Base-by-base conservation (phyloP, 306 rosid genomes). In the Prunus mira region DNA sequence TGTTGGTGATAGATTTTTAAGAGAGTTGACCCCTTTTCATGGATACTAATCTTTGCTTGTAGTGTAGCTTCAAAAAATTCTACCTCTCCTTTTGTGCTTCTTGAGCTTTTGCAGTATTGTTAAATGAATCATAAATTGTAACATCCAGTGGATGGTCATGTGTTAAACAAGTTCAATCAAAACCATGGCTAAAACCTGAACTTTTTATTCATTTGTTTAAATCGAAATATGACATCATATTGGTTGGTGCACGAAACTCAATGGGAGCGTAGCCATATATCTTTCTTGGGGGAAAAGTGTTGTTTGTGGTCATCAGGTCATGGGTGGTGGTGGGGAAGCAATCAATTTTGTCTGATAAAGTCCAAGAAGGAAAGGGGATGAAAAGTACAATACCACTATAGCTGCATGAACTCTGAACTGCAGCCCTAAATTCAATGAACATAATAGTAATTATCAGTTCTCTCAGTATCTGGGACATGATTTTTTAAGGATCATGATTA, bases 1-100 rank as follows among this genome's bases (percentile, higher is more conserved):
- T 15, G 72, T 71, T 25, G 41, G 64, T 41, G 32, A 76, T 24
- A 25, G 69, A 74, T 49, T 52, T 69, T 55, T 54, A 11, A 69
- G 68, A 19, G 52, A 73, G 52, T 63, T 79, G 80, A 84, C 79
- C 80, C 51, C 41, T 58, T 20, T 14, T 73, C 46, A 49, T 52
- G 55, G 65, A 62, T 60, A 4, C 74, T 51, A 52, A 27, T 73
- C 47, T 46, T 65, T 61, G 60, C 70, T 24, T 56, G 22, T 14
- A 19, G 22, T 24, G 45, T 24, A 60, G 64, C 19, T 38, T 9
- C 9, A 60, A 17, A 57, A 57, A 55, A 66, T 43, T 72, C 15
- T 50, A 64, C 49, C 34, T 56, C 20, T 20, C 12, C 25, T 3
- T 46, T 57, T 51, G 6, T 43, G 38, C 47, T 61, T 30, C 9